phyloP scores from a whole-genome alignment of 441 rosid species.

The Gossypium gossypioides region DNA sequence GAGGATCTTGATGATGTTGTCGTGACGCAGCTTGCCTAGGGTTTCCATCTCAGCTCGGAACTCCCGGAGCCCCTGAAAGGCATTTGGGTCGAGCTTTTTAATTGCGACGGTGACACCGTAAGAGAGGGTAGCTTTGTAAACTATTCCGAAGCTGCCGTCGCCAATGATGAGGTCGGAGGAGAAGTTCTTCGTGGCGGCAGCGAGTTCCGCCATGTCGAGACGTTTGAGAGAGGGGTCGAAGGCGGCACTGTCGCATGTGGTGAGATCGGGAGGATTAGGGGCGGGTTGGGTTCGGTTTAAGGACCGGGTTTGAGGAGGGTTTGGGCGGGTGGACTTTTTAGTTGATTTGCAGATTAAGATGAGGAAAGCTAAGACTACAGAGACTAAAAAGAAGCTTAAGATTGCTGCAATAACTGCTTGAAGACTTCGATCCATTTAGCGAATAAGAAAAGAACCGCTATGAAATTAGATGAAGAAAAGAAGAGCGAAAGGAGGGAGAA shows the following conservation, averaged over 20 bases:
- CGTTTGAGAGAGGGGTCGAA: conserved; percentile 50
- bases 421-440: conserved; percentile 9
- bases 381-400: conserved; percentile 28
- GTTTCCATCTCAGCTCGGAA: conserved; percentile 85
- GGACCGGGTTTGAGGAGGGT: conserved; percentile 14
- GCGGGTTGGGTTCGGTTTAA: conserved; percentile 10
- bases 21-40: conserved; percentile 45
- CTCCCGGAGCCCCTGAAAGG: conserved; percentile 77
- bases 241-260: conserved; percentile 31
- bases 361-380: conserved; percentile 23
- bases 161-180: conserved; percentile 59
- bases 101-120: conserved; percentile 59
- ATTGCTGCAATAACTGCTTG: conserved; percentile 26
- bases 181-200: conserved; percentile 52
- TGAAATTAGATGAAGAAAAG: neutral
- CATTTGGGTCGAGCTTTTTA: conserved; percentile 65
- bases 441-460: neutral
- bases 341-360: conserved; percentile 24
- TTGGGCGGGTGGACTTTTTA: neutral
- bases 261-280: conserved; percentile 9
- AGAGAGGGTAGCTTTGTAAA: conserved; percentile 51
- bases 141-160: conserved; percentile 80
- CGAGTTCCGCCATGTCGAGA: conserved; percentile 62
- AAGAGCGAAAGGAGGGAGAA: neutral
- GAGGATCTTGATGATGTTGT: conserved; percentile 56